phyloP scores from a whole-genome alignment of 139 green algal species.

The Microglena sp. region DNA sequence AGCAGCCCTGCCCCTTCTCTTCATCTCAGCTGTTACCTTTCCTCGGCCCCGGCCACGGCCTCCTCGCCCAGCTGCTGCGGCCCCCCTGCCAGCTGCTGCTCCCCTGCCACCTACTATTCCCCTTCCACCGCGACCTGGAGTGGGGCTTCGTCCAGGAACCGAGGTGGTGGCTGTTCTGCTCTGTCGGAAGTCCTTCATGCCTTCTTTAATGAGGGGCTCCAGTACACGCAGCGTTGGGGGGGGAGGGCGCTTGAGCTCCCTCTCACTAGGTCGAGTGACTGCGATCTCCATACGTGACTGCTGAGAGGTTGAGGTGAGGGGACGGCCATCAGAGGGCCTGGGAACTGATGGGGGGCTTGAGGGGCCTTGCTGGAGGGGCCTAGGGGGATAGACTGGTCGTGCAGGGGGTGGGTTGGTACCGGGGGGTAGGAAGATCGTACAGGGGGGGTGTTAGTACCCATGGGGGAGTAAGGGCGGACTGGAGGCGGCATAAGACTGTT shows the following conservation, averaged over 20 bases:
- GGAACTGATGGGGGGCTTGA: neutral
- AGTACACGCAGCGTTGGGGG: conserved; percentile 27
- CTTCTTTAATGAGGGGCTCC: conserved; percentile 24
- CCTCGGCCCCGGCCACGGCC: neutral
- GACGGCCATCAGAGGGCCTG: neutral
- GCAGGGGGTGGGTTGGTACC: too few species aligned
- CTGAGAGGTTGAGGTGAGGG: neutral
- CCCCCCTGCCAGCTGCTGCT: too few species aligned
- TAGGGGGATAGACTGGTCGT: neutral
- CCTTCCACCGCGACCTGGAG: neutral
- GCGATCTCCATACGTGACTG: neutral
- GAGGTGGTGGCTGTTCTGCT: neutral
- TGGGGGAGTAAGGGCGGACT: too few species aligned
- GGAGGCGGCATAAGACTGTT: too few species aligned
- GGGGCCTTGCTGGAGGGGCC: too few species aligned
- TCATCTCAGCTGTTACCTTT: conserved; percentile 53
- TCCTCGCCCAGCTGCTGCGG: too few species aligned
- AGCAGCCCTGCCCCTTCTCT: conserved; percentile 38
- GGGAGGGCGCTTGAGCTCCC: conserved; percentile 9
- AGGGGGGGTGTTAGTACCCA: too few species aligned
- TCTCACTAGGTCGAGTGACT: neutral
- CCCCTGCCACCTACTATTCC: neutral
- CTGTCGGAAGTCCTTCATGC: conserved; percentile 17
- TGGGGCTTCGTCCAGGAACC: neutral
- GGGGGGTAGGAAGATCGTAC: too few species aligned